These are phyloP conservation scores for Flaveria robusta DNA, from an alignment of 129 eudicot genomes.

Conservation along the genomic window DNA sequence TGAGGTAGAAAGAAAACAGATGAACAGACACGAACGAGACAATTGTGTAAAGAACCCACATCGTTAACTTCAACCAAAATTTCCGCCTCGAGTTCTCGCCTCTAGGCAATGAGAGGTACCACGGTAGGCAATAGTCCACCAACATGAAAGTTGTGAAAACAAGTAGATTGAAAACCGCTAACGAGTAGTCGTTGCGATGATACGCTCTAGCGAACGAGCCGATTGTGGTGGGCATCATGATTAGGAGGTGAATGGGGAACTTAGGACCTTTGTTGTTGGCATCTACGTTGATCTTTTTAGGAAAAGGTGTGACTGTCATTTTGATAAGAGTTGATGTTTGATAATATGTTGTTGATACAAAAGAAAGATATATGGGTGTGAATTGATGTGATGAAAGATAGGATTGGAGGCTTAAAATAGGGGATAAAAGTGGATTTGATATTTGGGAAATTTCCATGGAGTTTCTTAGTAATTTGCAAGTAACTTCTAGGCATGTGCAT, in stretches of 20 bases:
- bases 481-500: too few relatives aligned
- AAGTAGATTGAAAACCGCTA: neutral
- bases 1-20: neutral
- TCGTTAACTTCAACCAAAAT: conserved; percentile 8
- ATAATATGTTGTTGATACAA: too few relatives aligned
- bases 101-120: conserved; percentile 12
- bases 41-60: neutral
- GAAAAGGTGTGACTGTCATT: too few relatives aligned
- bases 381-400: neutral
- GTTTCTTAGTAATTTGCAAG: too few relatives aligned
- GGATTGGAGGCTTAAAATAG: neutral
- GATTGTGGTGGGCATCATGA: conserved; percentile 14
- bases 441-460: neutral
- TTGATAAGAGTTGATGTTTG: too few relatives aligned
- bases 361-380: neutral
- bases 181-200: neutral
- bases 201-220: neutral
- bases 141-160: neutral
- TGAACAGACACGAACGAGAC: conserved; percentile 6
- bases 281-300: too few relatives aligned
- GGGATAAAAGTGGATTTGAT: neutral
- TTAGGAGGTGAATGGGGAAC: neutral
- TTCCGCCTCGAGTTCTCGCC: conserved; percentile 17
- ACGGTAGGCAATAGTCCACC: conserved; percentile 1
- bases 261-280: neutral